phyloP scores from a whole-genome alignment of 257 asterid species.

The Plectranthus barbatus region DNA sequence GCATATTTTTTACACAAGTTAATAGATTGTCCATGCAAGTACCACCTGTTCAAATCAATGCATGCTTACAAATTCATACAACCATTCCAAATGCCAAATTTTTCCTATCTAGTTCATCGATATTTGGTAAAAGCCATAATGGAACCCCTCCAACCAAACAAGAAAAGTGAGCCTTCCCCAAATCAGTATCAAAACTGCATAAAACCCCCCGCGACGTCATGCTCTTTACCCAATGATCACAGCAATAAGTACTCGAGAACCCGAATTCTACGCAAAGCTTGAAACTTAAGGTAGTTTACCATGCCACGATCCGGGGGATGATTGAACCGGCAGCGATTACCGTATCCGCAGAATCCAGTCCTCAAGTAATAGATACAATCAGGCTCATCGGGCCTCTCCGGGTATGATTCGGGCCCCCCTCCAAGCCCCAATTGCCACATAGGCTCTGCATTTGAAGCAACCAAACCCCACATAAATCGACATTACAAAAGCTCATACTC shows the following conservation, averaged over 20 bases:
- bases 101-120: constrained; percentile 1
- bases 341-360: constrained; percentile 92
- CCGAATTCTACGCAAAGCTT: not conserved
- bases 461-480: constrained; percentile 13
- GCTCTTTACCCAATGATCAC: constrained; percentile 30
- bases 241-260: constrained; percentile 10
- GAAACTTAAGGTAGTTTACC: constrained; percentile 22
- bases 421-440: constrained; percentile 83
- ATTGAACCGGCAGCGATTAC: constrained; percentile 90
- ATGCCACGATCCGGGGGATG: constrained; percentile 72
- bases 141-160: constrained; percentile 4
- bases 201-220: constrained; percentile 6
- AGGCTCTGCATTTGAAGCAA: constrained; percentile 78
- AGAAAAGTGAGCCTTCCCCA: not conserved
- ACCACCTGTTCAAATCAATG: constrained; percentile 5
- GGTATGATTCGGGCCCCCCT: constrained; percentile 68
- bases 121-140: not conserved
- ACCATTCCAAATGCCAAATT: constrained; percentile 7
- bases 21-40: constrained; percentile 17
- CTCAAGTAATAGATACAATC: constrained; percentile 83
- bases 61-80: constrained; percentile 17
- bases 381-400: constrained; percentile 70
- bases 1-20: constrained; percentile 5
- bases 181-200: constrained; percentile 17
- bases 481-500: constrained; percentile 19